Evolutionary conservation across 1,139 yeast species (phyloP), one percentile per base, ranked within the genome.

Genomic region (Kluyveromyces sp.): DNA sequence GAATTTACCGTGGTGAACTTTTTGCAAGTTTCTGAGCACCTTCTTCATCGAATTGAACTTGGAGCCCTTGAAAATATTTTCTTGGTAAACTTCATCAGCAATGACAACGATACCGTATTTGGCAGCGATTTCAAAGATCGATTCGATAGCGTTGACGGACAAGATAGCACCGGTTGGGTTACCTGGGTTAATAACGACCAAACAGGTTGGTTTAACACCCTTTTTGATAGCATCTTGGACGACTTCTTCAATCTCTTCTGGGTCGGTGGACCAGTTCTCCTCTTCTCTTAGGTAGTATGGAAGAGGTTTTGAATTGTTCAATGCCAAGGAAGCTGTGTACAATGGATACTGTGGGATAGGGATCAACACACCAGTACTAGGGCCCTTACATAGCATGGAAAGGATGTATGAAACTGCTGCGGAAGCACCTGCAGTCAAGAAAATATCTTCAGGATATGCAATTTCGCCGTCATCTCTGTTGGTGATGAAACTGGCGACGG

Each of bases 61-160:
- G 10, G 53, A 50, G 25, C 87, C 85, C 41, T 74, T 72, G 68
- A 84, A 89, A 21, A 92, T 76, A 62, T 92, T 92, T 59, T 86
- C 94, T 68, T 92, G 98, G 70, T 92, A 92, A 33, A 92, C 98
- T 68, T 92, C 98, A 70, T 94, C 98, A n/a, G 98, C 97, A 57
- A 92, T 84, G 43, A 94, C 74, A 3, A 88, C 92, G 27, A 92
- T 66, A 40, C 95, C 90, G 59, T 87, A 70, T 61, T 83, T 81
- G 29, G 96, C 94, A 39, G 96, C 95, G 49, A 90, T 75, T 42
- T 76, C 74, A 48, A 92, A 72, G 50, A 94, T 76, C 40, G 80
- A 83, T 39, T 72, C 77, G 57, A 92, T 88, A 54, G 83, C 81
- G 7, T 76, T 75, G 45, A 73, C 74, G 3, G 77, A 65, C 49